Evolutionary conservation across 352 stramenopile species (phyloP).

Genomic region (Globisporangium emineosum): DNA sequence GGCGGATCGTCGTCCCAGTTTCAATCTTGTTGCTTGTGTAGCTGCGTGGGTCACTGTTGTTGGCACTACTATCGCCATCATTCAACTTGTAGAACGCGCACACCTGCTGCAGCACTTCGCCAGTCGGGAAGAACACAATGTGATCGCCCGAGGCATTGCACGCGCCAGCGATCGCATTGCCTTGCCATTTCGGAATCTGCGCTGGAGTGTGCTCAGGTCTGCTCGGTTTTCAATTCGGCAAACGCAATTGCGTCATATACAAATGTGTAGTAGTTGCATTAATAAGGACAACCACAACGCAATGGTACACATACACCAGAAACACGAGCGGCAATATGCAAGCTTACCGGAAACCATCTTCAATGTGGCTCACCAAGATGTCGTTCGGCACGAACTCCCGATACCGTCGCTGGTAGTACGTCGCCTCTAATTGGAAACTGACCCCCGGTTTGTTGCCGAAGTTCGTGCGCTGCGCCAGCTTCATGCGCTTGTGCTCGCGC

Average conservation of each 20-base stretch:
- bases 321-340: neutral
- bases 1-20: conserved; percentile 50
- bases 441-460: neutral
- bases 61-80: neutral
- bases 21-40: conserved; percentile 46
- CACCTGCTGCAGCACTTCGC: conserved; percentile 62
- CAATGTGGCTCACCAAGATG: conserved; percentile 31
- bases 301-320: too few relatives aligned
- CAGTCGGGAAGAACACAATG: conserved; percentile 65
- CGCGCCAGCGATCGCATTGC: conserved; percentile 57
- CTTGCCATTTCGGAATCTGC: conserved; percentile 50
- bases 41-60: neutral
- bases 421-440: conserved; percentile 10
- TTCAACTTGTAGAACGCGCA: conserved; percentile 41
- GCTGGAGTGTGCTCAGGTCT: conserved; percentile 24
- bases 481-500: conserved; percentile 39
- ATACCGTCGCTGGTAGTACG: conserved; percentile 37
- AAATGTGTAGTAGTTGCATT: too few relatives aligned
- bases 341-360: conserved; percentile 35
- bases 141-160: conserved; percentile 30
- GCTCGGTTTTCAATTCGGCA: neutral
- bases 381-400: conserved; percentile 51
- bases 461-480: conserved; percentile 17
- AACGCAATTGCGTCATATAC: too few relatives aligned
- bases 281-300: too few relatives aligned